Evolutionary conservation across 139 green algal species (phyloP), one percentile per base, ranked within the genome.

Genomic region (Tetradesmus lagerheimii): DNA sequence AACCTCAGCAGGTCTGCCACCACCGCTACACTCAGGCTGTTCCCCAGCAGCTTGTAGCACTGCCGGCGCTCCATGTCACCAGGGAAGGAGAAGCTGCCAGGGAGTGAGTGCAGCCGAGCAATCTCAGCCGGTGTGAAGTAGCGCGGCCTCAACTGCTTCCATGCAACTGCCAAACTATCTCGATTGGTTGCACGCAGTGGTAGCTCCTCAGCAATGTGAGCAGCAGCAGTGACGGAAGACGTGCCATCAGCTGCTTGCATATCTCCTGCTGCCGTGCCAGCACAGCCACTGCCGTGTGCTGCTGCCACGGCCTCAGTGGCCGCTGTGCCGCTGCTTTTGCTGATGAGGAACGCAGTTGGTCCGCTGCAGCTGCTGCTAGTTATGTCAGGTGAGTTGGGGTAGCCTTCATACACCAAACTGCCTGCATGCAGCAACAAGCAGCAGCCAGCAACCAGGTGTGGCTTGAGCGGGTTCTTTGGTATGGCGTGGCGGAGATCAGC

Each of bases 81-180:
- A 4, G 96, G 96, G 74, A 98, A 98, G 57, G 38, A 67, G 85
- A 98, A 98, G 31, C 14, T 83, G 0, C 47, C 23, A 2, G 95
- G 95, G 85, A 97, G 96, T 15, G 85, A 92, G 75, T 97, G 95
- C 78, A 97, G 80, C 12, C 93, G 93, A 8, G 95, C 95, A 50
- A 97, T 91, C 89, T 98, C 95, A 12, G 76, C 74, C 0, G 94
- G 94, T 14, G 93, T 95, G 87, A 98, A 97, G 90, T 96, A 98
- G 0, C 95, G 86, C 81, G 96, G 91, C 4, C 75, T 41, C 35
- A 97, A 91, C 9, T 86, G 38, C 53, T 74, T 66, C 86, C 95
- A 85, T 3, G 82, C 62, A 1, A 37, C 80, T 37, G 62, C 83
- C 64, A 94, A 35, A 35, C 37, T 37, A n/a, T 41, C 29, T 53